A percentile compares a stretch with the other conserved stretches of the same genome.
phyloP scores from a whole-genome alignment of 1,284 basidiomycete species.

The Hemileia vastatrix region DNA sequence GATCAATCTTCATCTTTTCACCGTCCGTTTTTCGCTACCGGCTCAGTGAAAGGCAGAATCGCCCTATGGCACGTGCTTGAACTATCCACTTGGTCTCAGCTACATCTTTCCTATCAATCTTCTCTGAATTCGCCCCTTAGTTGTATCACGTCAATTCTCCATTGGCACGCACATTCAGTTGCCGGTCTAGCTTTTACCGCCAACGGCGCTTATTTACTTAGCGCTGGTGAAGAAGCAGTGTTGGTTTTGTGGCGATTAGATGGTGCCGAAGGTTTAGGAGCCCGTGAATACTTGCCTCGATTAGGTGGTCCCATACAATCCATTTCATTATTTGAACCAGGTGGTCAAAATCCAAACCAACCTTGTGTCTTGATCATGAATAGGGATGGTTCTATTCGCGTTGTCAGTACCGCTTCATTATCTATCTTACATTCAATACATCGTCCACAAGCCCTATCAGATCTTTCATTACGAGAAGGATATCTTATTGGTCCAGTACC shows the following conservation, averaged over 20 bases:
- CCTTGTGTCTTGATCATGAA: conserved; percentile 80
- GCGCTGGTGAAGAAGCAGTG: conserved; percentile 91
- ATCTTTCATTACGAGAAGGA: no score
- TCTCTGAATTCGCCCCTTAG: background rate
- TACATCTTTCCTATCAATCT: background rate
- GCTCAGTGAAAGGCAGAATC: conserved; percentile 17
- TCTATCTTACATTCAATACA: conserved; percentile 1
- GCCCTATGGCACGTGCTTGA: conserved; percentile 22
- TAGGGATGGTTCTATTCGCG: conserved; percentile 69
- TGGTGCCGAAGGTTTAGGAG: conserved; percentile 45
- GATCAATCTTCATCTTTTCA: conserved; percentile 5
- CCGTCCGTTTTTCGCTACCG: conserved; percentile 23
- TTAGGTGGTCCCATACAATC: conserved; percentile 69
- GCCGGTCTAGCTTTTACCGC: conserved; percentile 75
- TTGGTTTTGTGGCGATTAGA: conserved; percentile 91
- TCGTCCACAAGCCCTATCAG: conserved; percentile 46
- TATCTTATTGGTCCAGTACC: no score
- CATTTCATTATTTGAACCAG: conserved; percentile 56
- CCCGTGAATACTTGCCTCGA: conserved; percentile 79
- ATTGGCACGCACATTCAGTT: conserved; percentile 98
- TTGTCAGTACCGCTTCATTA: conserved; percentile 59
- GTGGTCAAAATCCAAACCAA: conserved; percentile 54
- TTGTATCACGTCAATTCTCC: conserved; percentile 61
- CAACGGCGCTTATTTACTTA: conserved; percentile 84
- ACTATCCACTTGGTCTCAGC: conserved; percentile 7